Evolutionary conservation across 106 monocot genomes (phyloP).

Genomic region (Amphibolis antarctica): DNA sequence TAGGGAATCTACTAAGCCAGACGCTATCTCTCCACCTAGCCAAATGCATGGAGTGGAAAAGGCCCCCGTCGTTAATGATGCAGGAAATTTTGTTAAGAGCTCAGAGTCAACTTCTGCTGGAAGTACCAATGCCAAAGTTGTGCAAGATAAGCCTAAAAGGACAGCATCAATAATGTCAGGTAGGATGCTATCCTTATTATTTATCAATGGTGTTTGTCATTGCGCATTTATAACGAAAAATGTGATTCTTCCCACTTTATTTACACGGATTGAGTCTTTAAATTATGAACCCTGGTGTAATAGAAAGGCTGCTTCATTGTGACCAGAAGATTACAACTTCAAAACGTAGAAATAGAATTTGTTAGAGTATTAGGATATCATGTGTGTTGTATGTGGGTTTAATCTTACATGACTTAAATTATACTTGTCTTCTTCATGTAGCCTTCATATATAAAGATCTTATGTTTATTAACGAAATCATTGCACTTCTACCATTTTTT

Average conservation of each 20-base stretch:
- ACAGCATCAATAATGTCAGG: constrained; percentile 20
- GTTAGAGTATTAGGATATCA: too few relatives aligned
- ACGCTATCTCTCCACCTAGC: not conserved
- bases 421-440: too few relatives aligned
- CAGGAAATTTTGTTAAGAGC: not conserved
- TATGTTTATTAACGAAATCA: too few relatives aligned
- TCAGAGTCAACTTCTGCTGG: constrained; percentile 6
- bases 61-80: constrained; percentile 12
- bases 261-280: too few relatives aligned
- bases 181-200: not conserved
- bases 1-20: constrained; percentile 1
- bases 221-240: not conserved
- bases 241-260: not conserved
- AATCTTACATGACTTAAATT: too few relatives aligned
- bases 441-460: too few relatives aligned
- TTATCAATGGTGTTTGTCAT: not conserved
- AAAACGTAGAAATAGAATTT: too few relatives aligned
- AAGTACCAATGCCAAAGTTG: constrained; percentile 2
- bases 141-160: constrained; percentile 9
- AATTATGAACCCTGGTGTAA: too few relatives aligned
- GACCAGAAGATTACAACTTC: too few relatives aligned
- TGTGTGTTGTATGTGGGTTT: too few relatives aligned
- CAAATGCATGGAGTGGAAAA: not conserved
- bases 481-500: too few relatives aligned
- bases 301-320: too few relatives aligned